Conservation (phyloP, 768 basidiomycete species). For the Tylopilus balloui region DNA sequence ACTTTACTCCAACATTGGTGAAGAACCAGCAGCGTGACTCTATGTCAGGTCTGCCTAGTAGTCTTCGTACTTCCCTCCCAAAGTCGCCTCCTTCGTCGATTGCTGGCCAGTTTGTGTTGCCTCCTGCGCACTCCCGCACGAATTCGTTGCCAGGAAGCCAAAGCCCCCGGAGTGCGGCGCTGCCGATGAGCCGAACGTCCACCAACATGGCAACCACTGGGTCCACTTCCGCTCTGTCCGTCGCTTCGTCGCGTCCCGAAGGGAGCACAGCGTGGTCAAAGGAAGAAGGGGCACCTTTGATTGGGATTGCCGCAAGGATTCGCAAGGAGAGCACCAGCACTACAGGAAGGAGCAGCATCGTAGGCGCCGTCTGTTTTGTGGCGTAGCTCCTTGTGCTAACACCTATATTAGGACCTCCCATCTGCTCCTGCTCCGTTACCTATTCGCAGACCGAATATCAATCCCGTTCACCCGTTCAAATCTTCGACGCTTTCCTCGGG, state of each 20-base stretch:
- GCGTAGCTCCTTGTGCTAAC: constrained; percentile 4
- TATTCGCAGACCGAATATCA: constrained; percentile 42
- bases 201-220: constrained; percentile 30
- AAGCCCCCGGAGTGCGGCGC: constrained; percentile 31
- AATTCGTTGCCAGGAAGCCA: constrained; percentile 37
- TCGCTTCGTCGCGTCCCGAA: constrained; percentile 39
- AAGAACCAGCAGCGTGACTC: constrained; percentile 62
- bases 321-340: constrained; percentile 50
- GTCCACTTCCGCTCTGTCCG: constrained; percentile 38
- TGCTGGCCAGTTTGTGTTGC: constrained; percentile 45
- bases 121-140: constrained; percentile 33
- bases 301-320: constrained; percentile 40
- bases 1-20: constrained; percentile 68
- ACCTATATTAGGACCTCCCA: constrained; percentile 32
- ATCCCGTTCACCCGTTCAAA: constrained; percentile 45
- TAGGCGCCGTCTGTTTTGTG: constrained; percentile 3
- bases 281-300: constrained; percentile 33
- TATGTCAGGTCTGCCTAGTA: constrained; percentile 39
- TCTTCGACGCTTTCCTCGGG: constrained; percentile 47
- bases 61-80: constrained; percentile 43
- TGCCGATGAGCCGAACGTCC: constrained; percentile 35
- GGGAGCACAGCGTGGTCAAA: constrained; percentile 34
- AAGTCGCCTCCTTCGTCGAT: constrained; percentile 41
- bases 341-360: constrained; percentile 31
- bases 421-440: constrained; percentile 39